A percentile compares a stretch with the other conserved stretches of the same genome.
Conservation (phyloP, 768 basidiomycete genomes). For the Sarcodon sp. region DNA sequence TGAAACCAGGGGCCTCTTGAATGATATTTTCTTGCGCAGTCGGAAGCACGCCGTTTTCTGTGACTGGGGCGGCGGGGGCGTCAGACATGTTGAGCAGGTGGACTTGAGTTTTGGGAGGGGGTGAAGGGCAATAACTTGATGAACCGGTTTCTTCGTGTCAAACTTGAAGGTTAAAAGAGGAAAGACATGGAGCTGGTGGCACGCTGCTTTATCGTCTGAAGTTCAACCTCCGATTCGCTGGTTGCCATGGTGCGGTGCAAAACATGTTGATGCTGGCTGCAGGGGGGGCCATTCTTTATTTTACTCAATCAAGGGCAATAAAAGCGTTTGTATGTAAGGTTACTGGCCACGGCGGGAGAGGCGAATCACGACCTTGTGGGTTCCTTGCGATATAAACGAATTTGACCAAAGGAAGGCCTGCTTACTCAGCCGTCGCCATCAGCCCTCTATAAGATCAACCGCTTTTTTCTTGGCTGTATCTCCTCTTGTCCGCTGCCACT, state of each 20-base stretch:
- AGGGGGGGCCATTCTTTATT: no score
- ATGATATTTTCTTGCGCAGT: constrained; percentile 50
- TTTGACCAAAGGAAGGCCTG: not conserved
- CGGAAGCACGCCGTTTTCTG: constrained; percentile 76
- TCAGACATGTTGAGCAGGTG: constrained; percentile 73
- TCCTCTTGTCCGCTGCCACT: constrained; percentile 7
- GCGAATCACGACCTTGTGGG: no score
- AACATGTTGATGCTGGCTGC: no score
- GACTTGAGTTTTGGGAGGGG: constrained; percentile 10
- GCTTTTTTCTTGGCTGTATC: not conserved
- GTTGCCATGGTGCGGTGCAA: not conserved
- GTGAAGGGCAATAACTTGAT: constrained; percentile 47
- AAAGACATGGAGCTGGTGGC: constrained; percentile 19
- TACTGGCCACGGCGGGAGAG: no score
- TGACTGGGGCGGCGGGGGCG: constrained; percentile 77
- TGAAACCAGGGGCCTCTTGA: constrained; percentile 70
- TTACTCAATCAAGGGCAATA: no score
- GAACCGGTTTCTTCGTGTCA: constrained; percentile 79
- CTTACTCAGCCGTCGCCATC: not conserved
- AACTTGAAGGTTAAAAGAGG: constrained; percentile 72
- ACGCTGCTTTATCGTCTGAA: constrained; percentile 6
- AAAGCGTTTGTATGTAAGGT: no score
- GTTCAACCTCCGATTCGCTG: not conserved
- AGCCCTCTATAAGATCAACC: not conserved
- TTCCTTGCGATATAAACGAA: no score